Evolutionary conservation across 177 flowering plant species (phyloP).

Genomic region (Vitis hybrid): DNA sequence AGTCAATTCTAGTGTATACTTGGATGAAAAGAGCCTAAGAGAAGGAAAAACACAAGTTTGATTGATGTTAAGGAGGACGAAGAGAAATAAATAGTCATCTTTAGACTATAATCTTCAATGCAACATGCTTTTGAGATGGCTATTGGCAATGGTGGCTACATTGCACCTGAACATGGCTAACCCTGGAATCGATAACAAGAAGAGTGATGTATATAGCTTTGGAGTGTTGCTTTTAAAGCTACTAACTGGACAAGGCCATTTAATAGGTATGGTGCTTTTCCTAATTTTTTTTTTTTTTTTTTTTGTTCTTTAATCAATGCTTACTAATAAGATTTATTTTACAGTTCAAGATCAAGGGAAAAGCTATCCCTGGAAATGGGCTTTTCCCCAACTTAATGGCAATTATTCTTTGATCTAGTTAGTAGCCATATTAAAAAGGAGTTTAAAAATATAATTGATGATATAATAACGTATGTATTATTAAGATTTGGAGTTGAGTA

Average conservation of each 20-base stretch:
- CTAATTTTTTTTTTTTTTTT: not conserved
- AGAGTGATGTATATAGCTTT: slow-evolving; percentile 70
- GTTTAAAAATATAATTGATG: no score
- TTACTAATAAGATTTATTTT: not conserved
- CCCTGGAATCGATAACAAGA: slow-evolving; percentile 47
- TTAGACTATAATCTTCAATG: not conserved
- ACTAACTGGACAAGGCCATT: slow-evolving; percentile 70
- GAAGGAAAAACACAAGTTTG: not conserved
- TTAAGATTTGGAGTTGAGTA: no score
- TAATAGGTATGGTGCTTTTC: slow-evolving; percentile 25
- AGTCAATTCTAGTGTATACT: no score
- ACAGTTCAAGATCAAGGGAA: slow-evolving; percentile 55
- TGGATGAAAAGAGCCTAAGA: no score
- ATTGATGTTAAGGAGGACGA: no score
- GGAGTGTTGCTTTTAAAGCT: slow-evolving; percentile 86
- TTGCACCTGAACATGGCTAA: slow-evolving; percentile 68
- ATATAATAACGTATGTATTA: no score
- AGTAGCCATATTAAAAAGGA: no score
- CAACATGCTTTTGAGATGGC: slow-evolving; percentile 83
- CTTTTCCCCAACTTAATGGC: slow-evolving; percentile 62
- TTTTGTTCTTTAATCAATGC: not conserved
- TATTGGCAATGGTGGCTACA: slow-evolving; percentile 54
- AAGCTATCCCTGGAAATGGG: slow-evolving; percentile 76
- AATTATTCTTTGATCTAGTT: slow-evolving; percentile 30
- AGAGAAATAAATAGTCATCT: not conserved